Conservation (phyloP, 1,139 yeast genomes). For the Sugiyamaella neomexicana region DNA sequence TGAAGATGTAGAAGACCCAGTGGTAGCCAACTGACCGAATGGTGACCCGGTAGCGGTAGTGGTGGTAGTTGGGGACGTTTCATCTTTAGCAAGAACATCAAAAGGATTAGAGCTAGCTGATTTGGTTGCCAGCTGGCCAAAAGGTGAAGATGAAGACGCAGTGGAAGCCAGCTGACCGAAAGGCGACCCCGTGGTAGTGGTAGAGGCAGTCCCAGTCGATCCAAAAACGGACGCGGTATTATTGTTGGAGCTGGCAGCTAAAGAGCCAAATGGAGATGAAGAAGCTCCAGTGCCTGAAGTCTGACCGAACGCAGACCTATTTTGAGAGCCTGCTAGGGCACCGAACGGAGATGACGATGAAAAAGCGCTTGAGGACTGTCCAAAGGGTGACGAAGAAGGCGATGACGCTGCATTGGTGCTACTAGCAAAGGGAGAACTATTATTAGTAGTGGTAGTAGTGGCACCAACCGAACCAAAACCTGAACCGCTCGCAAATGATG, state of each 20-base stretch:
- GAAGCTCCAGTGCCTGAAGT: slow-evolving; percentile 18
- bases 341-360: slow-evolving; percentile 7
- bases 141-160: neutral
- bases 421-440: slow-evolving; percentile 9
- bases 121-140: slow-evolving; percentile 1
- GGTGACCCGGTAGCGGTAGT: too few relatives aligned
- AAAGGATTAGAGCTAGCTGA: slow-evolving; percentile 19
- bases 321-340: neutral
- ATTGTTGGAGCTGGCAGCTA: too few relatives aligned
- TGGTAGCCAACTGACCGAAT: too few relatives aligned
- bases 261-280: slow-evolving; percentile 9
- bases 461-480: slow-evolving; percentile 28
- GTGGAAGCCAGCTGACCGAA: slow-evolving; percentile 10
- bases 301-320: slow-evolving; percentile 30
- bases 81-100: slow-evolving; percentile 15
- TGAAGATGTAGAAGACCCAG: too few relatives aligned
- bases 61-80: neutral
- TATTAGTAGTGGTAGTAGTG: neutral
- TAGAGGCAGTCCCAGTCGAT: too few relatives aligned
- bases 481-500: slow-evolving; percentile 17
- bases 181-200: neutral
- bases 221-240: too few relatives aligned
- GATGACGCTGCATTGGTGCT: neutral
- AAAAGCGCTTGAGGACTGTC: neutral
- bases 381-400: slow-evolving; percentile 1